Percentiles rank a stretch among this genome's conserved stretches.
Evolutionary conservation across 208 protist genomes (phyloP).

Genomic region (Naegleria gruberi): DNA sequence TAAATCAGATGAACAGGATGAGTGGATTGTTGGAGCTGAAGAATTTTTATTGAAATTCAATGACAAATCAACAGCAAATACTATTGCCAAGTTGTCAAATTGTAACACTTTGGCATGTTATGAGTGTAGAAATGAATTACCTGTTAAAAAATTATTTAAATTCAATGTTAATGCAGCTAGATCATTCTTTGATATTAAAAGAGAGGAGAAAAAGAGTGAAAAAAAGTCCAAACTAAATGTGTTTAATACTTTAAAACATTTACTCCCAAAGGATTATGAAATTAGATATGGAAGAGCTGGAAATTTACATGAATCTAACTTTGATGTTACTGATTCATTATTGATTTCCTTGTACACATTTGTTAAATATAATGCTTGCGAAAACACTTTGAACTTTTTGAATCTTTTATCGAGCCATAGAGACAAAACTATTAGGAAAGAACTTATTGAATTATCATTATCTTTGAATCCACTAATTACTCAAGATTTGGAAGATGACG

Average conservation of each 20-base stretch:
- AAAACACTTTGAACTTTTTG: not conserved
- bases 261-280: not conserved
- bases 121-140: not conserved
- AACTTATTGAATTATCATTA: not conserved
- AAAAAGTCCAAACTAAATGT: not conserved
- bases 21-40: slow-evolving; percentile 4
- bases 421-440: not conserved
- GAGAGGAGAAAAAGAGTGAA: not conserved
- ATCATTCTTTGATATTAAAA: not conserved
- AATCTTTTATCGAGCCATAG: not conserved
- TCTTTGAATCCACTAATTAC: not conserved
- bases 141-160: not conserved
- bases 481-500: not conserved
- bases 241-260: not conserved
- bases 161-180: not conserved
- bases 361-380: not conserved
- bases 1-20: not conserved
- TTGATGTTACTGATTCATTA: not conserved
- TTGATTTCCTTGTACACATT: slow-evolving; percentile 2
- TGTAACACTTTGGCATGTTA: not conserved
- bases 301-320: not conserved
- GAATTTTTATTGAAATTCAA: not conserved
- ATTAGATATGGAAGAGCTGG: not conserved
- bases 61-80: not conserved
- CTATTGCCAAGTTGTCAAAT: not conserved